Evolutionary conservation across 2,329 filamentous ascomycete species (phyloP), one percentile per base, ranked within the genome.

Genomic region (Passalora sequoiae): DNA sequence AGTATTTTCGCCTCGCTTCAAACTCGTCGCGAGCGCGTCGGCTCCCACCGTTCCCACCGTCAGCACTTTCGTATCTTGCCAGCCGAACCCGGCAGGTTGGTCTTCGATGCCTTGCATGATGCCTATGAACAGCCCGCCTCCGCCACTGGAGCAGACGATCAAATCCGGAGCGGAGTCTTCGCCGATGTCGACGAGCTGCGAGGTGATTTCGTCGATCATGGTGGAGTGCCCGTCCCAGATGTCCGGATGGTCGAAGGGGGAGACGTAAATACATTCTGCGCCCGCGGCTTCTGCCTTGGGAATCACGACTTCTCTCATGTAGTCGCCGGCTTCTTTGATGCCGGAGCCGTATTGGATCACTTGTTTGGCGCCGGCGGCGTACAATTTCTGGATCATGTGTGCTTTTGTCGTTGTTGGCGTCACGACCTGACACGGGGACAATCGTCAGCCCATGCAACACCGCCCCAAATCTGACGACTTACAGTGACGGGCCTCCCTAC

Each of bases 131-230:
- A 94, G 68, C 0, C 88, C 87, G 6, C 88, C 88, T 6, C 88
- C 88, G 6, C 87, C 88, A 29, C 89, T 84, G 49, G 75, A 83
- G 66, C 85, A 91, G 36, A 91, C 76, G n/a, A 94, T 71, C 3
- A 75, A 84, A 56, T 89, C 81, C 3, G 85, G 74, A 6, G 70
- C 69, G 20, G 6, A 27, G 3, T 66, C 64, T 22, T 58, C 58
- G 6, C 59, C 60, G 37, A 60, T 46, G 28, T 48, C 63, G 46
- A 49, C 29, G 24, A 73, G 57, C 50, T 75, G 69, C 2, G 60
- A 47, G 13, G 59, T 56, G 19, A 75, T 63, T 56, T 76, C 74
- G 45, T 75, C 69, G 40, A 86, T 69, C 15, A 86, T 66, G 16
- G 71, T 78, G 4, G 72, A 66, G 46, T 81, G 76, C 12, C 83